A percentile compares a stretch with the other conserved stretches of the same genome.
These are phyloP conservation scores for Suillus clintonianus DNA, from an alignment of 768 basidiomycete genomes.

Conservation along the genomic window DNA sequence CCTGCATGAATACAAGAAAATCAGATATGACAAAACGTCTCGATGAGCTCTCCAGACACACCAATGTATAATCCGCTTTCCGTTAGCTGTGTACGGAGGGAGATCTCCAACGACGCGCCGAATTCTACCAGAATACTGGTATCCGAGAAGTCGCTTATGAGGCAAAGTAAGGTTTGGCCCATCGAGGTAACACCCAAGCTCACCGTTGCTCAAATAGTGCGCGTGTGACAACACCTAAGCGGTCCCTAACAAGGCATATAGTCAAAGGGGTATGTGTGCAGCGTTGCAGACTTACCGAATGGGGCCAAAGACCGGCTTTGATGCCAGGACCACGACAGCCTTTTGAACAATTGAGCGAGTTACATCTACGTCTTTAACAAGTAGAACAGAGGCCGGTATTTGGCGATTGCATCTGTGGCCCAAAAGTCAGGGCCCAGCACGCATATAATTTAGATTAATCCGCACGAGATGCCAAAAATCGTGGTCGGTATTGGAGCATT, in stretches of 20 bases:
- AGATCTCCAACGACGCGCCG: slow-evolving; percentile 70
- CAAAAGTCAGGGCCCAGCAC: neutral
- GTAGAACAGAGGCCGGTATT: slow-evolving; percentile 75
- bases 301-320: slow-evolving; percentile 90
- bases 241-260: slow-evolving; percentile 59
- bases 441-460: slow-evolving; percentile 13
- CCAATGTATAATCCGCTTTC: slow-evolving; percentile 97
- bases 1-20: slow-evolving; percentile 41
- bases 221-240: slow-evolving; percentile 90
- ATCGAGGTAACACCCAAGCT: neutral
- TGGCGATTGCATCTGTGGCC: slow-evolving; percentile 86
- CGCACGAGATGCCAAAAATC: slow-evolving; percentile 94
- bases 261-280: slow-evolving; percentile 4
- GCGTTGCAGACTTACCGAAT: slow-evolving; percentile 59
- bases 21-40: neutral
- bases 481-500: slow-evolving; percentile 71
- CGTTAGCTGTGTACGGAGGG: slow-evolving; percentile 78
- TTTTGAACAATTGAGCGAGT: slow-evolving; percentile 97
- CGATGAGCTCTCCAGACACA: slow-evolving; percentile 33
- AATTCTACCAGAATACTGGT: slow-evolving; percentile 90
- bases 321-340: slow-evolving; percentile 91
- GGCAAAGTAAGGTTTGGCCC: neutral
- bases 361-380: slow-evolving; percentile 81
- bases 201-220: slow-evolving; percentile 87
- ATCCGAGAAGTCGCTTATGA: slow-evolving; percentile 78